phyloP scores from a whole-genome alignment of 1,284 basidiomycete species.

The Leccinum pachyderme region DNA sequence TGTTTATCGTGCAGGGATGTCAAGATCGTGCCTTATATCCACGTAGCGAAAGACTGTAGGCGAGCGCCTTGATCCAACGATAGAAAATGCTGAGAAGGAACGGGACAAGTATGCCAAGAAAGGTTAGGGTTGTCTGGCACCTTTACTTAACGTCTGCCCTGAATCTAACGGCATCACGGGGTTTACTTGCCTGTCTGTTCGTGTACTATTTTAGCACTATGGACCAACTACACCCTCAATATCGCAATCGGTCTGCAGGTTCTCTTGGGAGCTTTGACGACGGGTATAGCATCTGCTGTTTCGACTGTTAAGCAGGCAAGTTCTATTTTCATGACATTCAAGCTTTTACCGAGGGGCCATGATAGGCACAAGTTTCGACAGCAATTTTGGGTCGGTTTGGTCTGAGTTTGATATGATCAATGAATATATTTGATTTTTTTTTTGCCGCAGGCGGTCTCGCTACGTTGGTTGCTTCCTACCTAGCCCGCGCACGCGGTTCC shows the following conservation, averaged over 20 bases:
- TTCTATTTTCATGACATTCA: background rate
- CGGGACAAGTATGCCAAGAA: constrained; percentile 42
- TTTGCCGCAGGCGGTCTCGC: constrained; percentile 48
- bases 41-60: constrained; percentile 35
- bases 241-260: constrained; percentile 56
- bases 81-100: constrained; percentile 40
- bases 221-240: constrained; percentile 54
- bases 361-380: constrained; percentile 27
- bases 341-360: constrained; percentile 1
- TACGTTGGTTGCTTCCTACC: constrained; percentile 66
- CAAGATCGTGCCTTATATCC: background rate
- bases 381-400: constrained; percentile 24
- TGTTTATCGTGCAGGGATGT: background rate
- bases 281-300: constrained; percentile 56
- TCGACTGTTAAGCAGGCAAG: constrained; percentile 37
- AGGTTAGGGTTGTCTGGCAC: constrained; percentile 19
- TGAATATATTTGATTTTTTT: background rate
- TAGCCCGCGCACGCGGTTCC: constrained; percentile 64
- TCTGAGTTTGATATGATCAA: background rate
- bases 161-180: constrained; percentile 8
- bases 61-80: constrained; percentile 45
- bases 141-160: background rate
- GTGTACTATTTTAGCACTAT: constrained; percentile 41
- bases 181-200: background rate
- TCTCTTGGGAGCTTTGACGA: constrained; percentile 64